Percentiles rank a stretch among this genome's conserved stretches.
These are phyloP conservation scores for Alternaria sp. DNA, from an alignment of 2,329 filamentous ascomycete species.

Conservation along the genomic window DNA sequence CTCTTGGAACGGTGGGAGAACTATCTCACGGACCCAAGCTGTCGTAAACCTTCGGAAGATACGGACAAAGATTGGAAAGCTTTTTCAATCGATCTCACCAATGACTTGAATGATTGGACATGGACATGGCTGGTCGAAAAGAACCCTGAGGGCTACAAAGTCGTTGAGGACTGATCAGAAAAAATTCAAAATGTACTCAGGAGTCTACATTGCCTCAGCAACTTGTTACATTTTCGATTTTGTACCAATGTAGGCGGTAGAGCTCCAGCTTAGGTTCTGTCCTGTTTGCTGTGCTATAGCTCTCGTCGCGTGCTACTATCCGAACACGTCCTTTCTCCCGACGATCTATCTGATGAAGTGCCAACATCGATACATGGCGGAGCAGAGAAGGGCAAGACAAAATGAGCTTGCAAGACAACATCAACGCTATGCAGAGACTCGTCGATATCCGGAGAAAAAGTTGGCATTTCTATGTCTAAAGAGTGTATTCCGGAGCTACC, in stretches of 20 bases:
- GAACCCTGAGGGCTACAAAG: background rate
- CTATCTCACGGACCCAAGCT: no score
- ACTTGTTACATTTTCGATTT: background rate
- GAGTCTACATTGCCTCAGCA: background rate
- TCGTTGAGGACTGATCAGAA: background rate
- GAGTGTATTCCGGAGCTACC: background rate
- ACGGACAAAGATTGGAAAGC: no score
- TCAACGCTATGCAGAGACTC: accelerated
- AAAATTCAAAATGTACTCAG: no score
- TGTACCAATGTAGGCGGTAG: background rate
- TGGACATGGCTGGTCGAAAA: background rate
- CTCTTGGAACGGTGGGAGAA: no score
- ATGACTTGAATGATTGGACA: no score
- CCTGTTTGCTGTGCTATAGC: background rate
- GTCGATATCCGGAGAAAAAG: background rate
- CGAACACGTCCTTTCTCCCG: background rate
- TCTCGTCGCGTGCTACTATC: background rate
- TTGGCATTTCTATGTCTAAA: background rate
- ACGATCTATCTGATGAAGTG: background rate
- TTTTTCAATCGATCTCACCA: no score
- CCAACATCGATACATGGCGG: background rate
- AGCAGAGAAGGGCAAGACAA: background rate
- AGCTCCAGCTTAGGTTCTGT: accelerated
- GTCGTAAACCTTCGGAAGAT: no score
- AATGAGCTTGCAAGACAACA: background rate